Percentiles rank a stretch among this genome's conserved stretches.
phyloP scores from a whole-genome alignment of 768 basidiomycete species.

The Clavulina sp. region DNA sequence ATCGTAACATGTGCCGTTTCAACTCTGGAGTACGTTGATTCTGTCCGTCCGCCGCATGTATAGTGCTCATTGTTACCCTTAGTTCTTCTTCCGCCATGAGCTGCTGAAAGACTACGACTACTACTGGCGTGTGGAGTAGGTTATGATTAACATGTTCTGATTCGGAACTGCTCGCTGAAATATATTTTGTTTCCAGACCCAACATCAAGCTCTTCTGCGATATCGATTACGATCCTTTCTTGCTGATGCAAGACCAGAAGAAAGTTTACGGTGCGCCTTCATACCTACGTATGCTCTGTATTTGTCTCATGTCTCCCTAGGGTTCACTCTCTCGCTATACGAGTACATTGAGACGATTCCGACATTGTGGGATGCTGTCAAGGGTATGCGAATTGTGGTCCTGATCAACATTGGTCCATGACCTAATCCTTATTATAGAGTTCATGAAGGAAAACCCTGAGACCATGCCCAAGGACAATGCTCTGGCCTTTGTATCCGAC shows the following conservation, averaged over 20 bases:
- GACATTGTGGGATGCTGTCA: constrained; percentile 59
- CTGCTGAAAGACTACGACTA: constrained; percentile 60
- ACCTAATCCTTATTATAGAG: constrained; percentile 58
- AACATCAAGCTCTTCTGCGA: constrained; percentile 71
- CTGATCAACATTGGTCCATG: too few species aligned
- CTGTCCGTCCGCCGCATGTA: not conserved
- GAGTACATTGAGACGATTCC: constrained; percentile 71
- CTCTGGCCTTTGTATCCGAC: constrained; percentile 58
- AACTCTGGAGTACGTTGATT: constrained; percentile 61
- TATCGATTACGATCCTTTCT: constrained; percentile 56
- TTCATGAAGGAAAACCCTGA: constrained; percentile 49
- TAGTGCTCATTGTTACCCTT: not conserved
- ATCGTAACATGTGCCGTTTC: constrained; percentile 92
- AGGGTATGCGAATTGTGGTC: too few species aligned
- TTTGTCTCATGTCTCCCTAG: constrained; percentile 22
- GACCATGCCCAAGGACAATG: constrained; percentile 43
- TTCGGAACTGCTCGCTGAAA: not conserved
- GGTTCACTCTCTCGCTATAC: constrained; percentile 60
- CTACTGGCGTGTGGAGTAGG: constrained; percentile 83
- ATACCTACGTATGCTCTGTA: not conserved
- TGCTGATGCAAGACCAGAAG: constrained; percentile 58
- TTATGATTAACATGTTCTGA: constrained; percentile 5
- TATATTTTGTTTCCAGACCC: constrained; percentile 28
- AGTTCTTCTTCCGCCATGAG: constrained; percentile 77
- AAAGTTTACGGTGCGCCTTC: constrained; percentile 54